These are phyloP conservation scores for Blepharisma japonicum DNA, from an alignment of 73 alveolate species.

Conservation along the genomic window DNA sequence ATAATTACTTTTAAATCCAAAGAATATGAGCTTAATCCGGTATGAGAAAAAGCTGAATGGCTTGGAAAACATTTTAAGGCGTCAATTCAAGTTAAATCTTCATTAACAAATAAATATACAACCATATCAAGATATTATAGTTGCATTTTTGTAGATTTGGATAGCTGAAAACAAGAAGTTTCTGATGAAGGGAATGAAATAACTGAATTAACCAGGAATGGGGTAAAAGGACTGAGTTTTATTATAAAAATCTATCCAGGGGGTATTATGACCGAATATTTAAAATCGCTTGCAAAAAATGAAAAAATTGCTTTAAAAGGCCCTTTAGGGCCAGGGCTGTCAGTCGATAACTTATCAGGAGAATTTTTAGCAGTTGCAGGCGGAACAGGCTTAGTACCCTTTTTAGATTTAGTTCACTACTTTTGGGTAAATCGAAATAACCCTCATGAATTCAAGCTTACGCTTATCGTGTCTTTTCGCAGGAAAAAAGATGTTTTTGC, in stretches of 20 bases:
- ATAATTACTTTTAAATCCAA: not conserved
- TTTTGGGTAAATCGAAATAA: not conserved
- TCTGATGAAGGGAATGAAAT: too few relatives aligned
- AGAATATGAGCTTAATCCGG: not conserved
- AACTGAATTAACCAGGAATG: too few relatives aligned
- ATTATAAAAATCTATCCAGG: not conserved
- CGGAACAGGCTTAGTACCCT: constrained; percentile 14
- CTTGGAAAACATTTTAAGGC: constrained; percentile 12
- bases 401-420: not conserved
- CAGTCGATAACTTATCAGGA: not conserved
- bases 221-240: not conserved
- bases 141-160: constrained; percentile 2
- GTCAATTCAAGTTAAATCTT: too few relatives aligned
- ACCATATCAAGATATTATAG: not conserved
- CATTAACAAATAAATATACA: too few relatives aligned
- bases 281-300: not conserved
- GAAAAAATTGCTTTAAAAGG: constrained; percentile 7
- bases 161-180: not conserved
- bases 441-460: not conserved
- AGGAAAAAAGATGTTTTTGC: constrained; percentile 11
- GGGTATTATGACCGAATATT: constrained; percentile 6
- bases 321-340: constrained; percentile 21
- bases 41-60: not conserved
- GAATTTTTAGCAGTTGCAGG: constrained; percentile 2
- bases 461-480: not conserved